Base-by-base conservation (phyloP, 1,284 basidiomycete species). In the Cryptococcus wingfieldii region DNA sequence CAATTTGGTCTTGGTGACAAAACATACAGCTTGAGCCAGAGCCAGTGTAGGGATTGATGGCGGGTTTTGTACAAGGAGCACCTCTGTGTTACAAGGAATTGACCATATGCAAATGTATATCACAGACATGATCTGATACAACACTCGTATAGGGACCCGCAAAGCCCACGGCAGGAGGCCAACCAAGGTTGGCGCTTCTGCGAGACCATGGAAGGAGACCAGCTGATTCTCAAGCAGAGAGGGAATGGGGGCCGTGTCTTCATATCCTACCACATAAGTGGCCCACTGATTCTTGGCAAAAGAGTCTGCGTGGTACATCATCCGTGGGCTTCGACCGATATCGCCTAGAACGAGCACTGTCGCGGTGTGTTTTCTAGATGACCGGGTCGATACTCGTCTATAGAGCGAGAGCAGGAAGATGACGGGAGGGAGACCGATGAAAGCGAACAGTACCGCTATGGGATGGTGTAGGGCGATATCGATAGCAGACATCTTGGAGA, bases 231-330 rank as follows among this genome's bases (percentile, higher is more conserved):
- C 82, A 52, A 84, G 79, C 12, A 95, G 79, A 0, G 86, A 81
- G 1, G 85, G 81, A 25, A 89, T 83, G 0, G 87, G 88, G 52
- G 82, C 82, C 2, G 90, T 88, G 38, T 87, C 91, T 74, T 80
- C 79, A 73, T 97, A 97, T 16, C 92, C 95, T 49, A 98, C 83
- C 16, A 98, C 69, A 66, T 84, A 84, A 0, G 92, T 92, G 56
- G 83, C 79, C 77, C 90, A 98, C 4, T 83, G 85, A 56, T 87
- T 82, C 50, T 86, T 83, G 23, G 90, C 87, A 67, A 98, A 88
- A 69, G 89, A 93, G 69, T 94, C 84, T 0, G 94, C 89, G 69
- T 99, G 96, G 74, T 97, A 96, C 89, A 98, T 96, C 91, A 98
- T 98, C 39, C 96, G 83, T 9, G 96, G 96, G 71, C 89, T 93